phyloP scores from a whole-genome alignment of 2,329 filamentous ascomycete genomes.

The Colletotrichum sp. region DNA sequence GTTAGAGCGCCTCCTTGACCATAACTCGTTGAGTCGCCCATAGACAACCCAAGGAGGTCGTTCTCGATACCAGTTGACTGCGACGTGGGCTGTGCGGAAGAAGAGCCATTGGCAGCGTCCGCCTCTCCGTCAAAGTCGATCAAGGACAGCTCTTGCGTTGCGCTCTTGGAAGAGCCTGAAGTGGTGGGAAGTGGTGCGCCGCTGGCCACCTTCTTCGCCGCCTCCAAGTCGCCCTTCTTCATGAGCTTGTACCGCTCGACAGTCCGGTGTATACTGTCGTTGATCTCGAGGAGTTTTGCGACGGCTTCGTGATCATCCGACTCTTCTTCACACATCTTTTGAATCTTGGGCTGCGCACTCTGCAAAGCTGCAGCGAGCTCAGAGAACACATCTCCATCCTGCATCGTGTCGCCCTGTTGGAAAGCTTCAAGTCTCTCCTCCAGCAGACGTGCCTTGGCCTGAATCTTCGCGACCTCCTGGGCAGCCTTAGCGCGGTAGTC shows the following conservation, averaged over 20 bases:
- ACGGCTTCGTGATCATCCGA: conserved; percentile 97
- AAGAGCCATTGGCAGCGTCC: conserved; percentile 51
- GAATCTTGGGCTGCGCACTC: conserved; percentile 97
- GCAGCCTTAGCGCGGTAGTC: conserved; percentile 98
- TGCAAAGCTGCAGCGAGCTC: conserved; percentile 89
- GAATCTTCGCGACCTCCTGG: conserved; percentile 92
- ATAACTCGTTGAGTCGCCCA: conserved; percentile 70
- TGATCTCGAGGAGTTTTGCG: conserved; percentile 93
- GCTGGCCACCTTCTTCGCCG: conserved; percentile 80
- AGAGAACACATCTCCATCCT: conserved; percentile 72
- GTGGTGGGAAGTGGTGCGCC: conserved; percentile 61
- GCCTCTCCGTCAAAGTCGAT: conserved; percentile 85
- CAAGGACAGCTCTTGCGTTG: conserved; percentile 79
- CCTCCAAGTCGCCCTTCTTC: conserved; percentile 92
- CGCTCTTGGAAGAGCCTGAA: conserved; percentile 55
- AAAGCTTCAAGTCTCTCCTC: conserved; percentile 93
- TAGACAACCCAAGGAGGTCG: conserved; percentile 86
- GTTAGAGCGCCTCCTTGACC: conserved; percentile 83
- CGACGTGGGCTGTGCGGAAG: conserved; percentile 38
- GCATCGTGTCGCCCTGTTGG: conserved; percentile 79
- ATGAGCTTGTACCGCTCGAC: conserved; percentile 94
- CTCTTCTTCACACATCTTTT: conserved; percentile 99
- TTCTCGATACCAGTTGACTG: conserved; percentile 78
- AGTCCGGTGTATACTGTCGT: conserved; percentile 97
- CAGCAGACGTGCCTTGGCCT: conserved; percentile 90